These are phyloP conservation scores for Venustampulla echinocandica DNA, from an alignment of 495 filamentous ascomycete species.

Conservation along the genomic window DNA sequence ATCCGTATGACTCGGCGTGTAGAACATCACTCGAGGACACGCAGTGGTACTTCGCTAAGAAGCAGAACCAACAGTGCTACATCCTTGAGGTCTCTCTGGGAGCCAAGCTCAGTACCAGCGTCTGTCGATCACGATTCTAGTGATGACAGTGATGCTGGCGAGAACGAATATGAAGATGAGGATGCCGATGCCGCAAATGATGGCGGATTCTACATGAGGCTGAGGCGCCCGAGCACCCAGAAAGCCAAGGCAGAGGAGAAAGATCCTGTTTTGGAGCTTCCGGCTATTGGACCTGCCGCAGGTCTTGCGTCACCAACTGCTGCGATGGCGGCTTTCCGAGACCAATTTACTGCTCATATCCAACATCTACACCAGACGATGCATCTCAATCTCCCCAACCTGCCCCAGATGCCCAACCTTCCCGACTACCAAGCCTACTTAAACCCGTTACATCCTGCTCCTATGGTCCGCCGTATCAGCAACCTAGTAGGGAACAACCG, in stretches of 20 bases:
- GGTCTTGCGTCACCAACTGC: conserved; percentile 47
- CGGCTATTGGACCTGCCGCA: conserved; percentile 18
- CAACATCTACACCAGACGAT: conserved; percentile 71
- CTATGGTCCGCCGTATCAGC: conserved; percentile 64
- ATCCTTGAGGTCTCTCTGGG: conserved; percentile 57
- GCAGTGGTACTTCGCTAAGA: conserved; percentile 34
- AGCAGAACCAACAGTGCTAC: conserved; percentile 59
- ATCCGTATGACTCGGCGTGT: conserved; percentile 39
- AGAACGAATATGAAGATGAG: conserved; percentile 26
- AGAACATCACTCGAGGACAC: conserved; percentile 52
- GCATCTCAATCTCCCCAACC: conserved; percentile 57
- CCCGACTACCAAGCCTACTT: conserved; percentile 64
- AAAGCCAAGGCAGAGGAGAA: conserved; percentile 27
- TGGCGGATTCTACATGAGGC: conserved; percentile 29
- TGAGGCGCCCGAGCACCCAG: conserved; percentile 32
- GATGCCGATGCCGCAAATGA: conserved; percentile 30
- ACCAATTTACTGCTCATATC: conserved; percentile 68
- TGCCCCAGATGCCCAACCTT: conserved; percentile 47
- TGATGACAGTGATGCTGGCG: conserved; percentile 31
- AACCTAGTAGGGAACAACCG: conserved; percentile 50
- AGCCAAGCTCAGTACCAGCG: conserved; percentile 35
- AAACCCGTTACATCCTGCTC: conserved; percentile 28
- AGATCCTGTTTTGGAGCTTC: conserved; percentile 23
- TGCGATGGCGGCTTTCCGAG: conserved; percentile 61
- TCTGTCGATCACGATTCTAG: conserved; percentile 32